Evolutionary conservation across 306 rosid species (phyloP), one percentile per base, ranked within the genome.

Genomic region (Vigna nakashimae): DNA sequence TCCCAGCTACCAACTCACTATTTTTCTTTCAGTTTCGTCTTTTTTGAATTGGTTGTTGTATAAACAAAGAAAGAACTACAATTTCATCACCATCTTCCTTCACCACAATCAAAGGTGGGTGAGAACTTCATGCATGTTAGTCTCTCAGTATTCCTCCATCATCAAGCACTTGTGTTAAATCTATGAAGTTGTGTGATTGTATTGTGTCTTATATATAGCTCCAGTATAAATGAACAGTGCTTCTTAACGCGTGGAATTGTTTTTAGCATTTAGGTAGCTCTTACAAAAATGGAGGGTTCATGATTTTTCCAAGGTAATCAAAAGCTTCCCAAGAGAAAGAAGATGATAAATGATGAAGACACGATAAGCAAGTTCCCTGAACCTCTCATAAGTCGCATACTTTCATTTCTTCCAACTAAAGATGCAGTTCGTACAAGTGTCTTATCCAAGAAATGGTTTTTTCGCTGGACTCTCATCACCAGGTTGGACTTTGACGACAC

Each of bases 401-500:
- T 76, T 9, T 53, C 67, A 6, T 4, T 24, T 24, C 67, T 66
- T 7, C 57, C 66, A 6, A 36, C 65, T 0, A 34, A 80, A 34
- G 80, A 74, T 0, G 84, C 84, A 22, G 64, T 67, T 2, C 76
- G 75, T 0, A 80, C 80, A 4, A 43, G 80, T 48, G 75, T 80
- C 2, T 22, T 74, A 36, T 74, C 84, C 11, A 74, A 74, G 10
- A 67, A 10, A 48, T 74, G 84, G 84, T 7, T n/a, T 3, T 4
- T 56, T 17, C 30, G 38, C 0, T 80, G 84, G 80, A 74, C 52
- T 16, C 32, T 4, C 52, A 22, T 74, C 56, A 56, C 84, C 43
- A 66, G 38, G 18, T 55, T 80, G 51, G 32, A 73, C 74, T 55
- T 80, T 1, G 22, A 80, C 6, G 83, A 72, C 62, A 4, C 7